phyloP scores from a whole-genome alignment of 139 green algal species.

The Ettlia oleoabundans region DNA sequence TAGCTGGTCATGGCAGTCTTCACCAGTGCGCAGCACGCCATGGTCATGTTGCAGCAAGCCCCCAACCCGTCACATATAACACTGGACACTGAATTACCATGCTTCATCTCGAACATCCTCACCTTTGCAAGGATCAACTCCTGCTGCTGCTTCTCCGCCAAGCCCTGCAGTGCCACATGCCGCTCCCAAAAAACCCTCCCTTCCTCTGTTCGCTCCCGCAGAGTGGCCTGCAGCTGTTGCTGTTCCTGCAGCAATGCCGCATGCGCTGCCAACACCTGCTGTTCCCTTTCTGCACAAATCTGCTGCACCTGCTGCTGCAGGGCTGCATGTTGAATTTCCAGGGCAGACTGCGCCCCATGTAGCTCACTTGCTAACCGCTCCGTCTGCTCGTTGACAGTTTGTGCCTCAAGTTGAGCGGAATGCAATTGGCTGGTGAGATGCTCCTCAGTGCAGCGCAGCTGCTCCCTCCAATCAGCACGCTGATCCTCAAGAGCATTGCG shows the following conservation, averaged over 20 bases:
- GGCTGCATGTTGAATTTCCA: constrained; percentile 12
- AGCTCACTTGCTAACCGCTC: constrained; percentile 25
- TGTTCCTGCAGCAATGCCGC: constrained; percentile 8
- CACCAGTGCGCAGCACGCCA: too few relatives aligned
- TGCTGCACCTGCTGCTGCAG: constrained; percentile 63
- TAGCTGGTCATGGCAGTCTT: too few relatives aligned
- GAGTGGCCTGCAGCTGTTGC: background rate
- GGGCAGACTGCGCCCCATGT: constrained; percentile 24
- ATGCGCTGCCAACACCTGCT: constrained; percentile 52
- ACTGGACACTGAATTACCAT: too few relatives aligned
- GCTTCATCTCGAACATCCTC: too few relatives aligned
- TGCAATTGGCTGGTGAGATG: background rate
- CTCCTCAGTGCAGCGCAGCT: background rate
- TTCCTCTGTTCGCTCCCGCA: background rate
- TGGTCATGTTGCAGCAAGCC: too few relatives aligned
- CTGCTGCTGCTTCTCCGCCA: constrained; percentile 49
- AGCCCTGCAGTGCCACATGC: constrained; percentile 36
- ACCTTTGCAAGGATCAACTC: constrained; percentile 27
- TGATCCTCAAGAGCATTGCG: constrained; percentile 29
- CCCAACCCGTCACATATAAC: too few relatives aligned
- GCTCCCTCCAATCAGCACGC: background rate
- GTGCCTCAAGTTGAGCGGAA: background rate
- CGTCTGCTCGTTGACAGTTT: background rate
- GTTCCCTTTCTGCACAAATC: constrained; percentile 51
- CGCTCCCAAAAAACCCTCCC: constrained; percentile 30